Evolutionary conservation across 106 monocot genomes (phyloP).

Genomic region (Dactylorhiza incarnata): DNA sequence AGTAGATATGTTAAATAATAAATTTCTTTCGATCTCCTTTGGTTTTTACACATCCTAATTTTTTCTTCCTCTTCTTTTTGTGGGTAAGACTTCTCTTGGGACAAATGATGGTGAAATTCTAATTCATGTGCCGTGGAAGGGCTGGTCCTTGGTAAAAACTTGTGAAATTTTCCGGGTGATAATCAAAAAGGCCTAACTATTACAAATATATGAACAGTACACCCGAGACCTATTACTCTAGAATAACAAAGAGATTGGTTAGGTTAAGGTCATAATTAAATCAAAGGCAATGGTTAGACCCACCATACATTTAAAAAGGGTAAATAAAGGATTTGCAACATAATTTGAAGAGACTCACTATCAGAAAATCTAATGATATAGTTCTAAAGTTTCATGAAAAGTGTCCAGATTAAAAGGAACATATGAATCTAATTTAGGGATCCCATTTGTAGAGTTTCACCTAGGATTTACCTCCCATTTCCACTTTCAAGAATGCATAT

Average conservation of each 20-base stretch:
- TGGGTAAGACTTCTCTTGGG: background rate
- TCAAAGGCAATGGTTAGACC: background rate
- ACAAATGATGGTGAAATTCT: background rate
- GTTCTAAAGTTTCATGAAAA: background rate
- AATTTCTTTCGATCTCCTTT: background rate
- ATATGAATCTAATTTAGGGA: background rate
- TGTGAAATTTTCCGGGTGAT: background rate
- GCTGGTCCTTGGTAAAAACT: background rate
- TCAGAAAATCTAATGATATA: background rate
- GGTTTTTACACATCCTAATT: background rate
- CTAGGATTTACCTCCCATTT: background rate
- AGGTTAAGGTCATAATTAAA: too few species aligned
- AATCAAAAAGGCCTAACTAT: background rate
- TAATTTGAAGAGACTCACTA: background rate
- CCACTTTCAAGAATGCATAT: background rate
- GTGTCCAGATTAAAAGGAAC: background rate
- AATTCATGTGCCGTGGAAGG: background rate
- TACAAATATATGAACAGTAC: background rate
- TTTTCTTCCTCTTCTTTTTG: background rate
- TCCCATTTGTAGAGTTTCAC: background rate
- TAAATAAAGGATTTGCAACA: background rate
- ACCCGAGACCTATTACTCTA: background rate
- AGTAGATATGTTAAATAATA: background rate
- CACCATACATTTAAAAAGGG: background rate
- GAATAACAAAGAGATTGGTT: too few species aligned